Conservation (phyloP, 2,329 filamentous ascomycete species). For the Simplicillium aogashimaense region DNA sequence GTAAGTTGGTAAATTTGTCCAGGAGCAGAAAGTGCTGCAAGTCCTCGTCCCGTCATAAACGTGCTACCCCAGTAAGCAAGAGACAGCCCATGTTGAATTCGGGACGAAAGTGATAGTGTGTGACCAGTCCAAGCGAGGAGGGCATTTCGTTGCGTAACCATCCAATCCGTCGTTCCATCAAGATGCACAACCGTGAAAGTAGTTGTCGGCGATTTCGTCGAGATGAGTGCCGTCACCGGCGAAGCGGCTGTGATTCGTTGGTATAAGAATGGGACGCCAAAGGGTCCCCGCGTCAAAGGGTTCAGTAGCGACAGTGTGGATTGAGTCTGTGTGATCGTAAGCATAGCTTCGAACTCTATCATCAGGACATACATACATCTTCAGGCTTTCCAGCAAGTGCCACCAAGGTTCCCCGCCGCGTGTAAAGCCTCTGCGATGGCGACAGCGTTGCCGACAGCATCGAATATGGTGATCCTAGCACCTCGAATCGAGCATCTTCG, state of each 20-base stretch:
- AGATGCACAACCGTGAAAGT: constrained; percentile 83
- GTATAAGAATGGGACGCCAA: constrained; percentile 92
- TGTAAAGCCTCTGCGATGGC: constrained; percentile 88
- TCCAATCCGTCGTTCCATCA: constrained; percentile 92
- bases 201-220: constrained; percentile 75
- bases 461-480: constrained; percentile 84
- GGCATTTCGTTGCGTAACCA: constrained; percentile 77
- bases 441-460: constrained; percentile 88
- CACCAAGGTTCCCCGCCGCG: constrained; percentile 81
- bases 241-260: constrained; percentile 81
- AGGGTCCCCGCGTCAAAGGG: constrained; percentile 66
- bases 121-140: constrained; percentile 96
- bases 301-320: constrained; percentile 83
- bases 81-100: constrained; percentile 63
- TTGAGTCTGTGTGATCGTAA: constrained; percentile 50
- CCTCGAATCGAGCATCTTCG: constrained; percentile 87
- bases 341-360: constrained; percentile 1
- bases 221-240: constrained; percentile 80
- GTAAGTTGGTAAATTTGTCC: constrained; percentile 85
- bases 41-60: constrained; percentile 74
- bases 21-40: constrained; percentile 74
- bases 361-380: constrained; percentile 50
- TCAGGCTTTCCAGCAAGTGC: constrained; percentile 83
- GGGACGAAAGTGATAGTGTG: constrained; percentile 66
- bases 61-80: constrained; percentile 89